phyloP scores from a whole-genome alignment of 805 yeast species.

The Starmerella lactis-condensi region DNA sequence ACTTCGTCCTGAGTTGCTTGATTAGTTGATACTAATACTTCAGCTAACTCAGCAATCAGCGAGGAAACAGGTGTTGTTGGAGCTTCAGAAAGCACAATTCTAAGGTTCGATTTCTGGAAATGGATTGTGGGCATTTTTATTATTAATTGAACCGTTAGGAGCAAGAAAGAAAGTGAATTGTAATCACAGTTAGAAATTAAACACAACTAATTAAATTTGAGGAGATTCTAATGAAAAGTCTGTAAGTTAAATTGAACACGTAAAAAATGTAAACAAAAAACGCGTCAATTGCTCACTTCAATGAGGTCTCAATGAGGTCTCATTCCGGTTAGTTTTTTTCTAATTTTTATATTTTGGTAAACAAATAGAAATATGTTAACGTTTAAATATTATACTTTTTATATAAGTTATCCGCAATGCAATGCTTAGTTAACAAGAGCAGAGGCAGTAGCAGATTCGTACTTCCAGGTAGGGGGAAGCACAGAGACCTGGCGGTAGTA shows the following conservation, averaged over 20 bases:
- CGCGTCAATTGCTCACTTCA: too few relatives aligned
- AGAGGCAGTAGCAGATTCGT: slow-evolving; percentile 99
- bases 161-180: too few relatives aligned
- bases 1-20: slow-evolving; percentile 12
- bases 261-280: too few relatives aligned
- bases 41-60: slow-evolving; percentile 16
- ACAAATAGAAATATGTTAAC: not conserved
- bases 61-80: slow-evolving; percentile 7
- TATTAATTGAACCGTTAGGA: too few relatives aligned
- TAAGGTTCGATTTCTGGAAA: slow-evolving; percentile 7
- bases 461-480: slow-evolving; percentile 99
- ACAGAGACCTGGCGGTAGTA: slow-evolving; percentile 99
- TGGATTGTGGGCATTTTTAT: slow-evolving; percentile 15
- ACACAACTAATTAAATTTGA: too few relatives aligned
- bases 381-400: not conserved
- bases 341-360: not conserved
- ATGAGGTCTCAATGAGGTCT: too few relatives aligned
- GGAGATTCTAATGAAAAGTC: too few relatives aligned
- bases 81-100: slow-evolving; percentile 9
- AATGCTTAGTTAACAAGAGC: slow-evolving; percentile 82
- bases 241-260: too few relatives aligned
- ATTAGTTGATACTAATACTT: slow-evolving; percentile 15
- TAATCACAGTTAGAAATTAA: too few relatives aligned
- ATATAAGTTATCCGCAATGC: not conserved
- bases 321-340: too few relatives aligned